These are phyloP conservation scores for Coemansia guatemalensis DNA, from an alignment of 192 early-diverging fungal species.

Conservation along the genomic window DNA sequence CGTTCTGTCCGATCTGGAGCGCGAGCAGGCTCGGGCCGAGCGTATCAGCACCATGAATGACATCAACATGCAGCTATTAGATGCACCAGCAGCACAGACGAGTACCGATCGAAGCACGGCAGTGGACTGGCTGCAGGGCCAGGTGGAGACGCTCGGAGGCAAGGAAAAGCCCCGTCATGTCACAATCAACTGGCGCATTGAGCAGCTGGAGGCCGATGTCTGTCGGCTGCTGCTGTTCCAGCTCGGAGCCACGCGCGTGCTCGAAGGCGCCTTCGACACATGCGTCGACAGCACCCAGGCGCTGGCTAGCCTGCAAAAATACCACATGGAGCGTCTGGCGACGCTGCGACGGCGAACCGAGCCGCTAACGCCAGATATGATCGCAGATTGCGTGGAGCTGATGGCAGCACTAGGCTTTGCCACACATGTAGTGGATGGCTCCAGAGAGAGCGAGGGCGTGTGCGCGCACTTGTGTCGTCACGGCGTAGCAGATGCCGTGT, in stretches of 20 bases:
- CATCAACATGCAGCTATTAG: conserved; percentile 6
- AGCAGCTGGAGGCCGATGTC: conserved; percentile 22
- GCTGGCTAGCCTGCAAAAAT: conserved; percentile 12
- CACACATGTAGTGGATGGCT: conserved; percentile 37
- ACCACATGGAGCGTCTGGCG: conserved; percentile 22
- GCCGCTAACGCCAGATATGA: conserved; percentile 51
- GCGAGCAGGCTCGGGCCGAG: conserved; percentile 13
- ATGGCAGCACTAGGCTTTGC: conserved; percentile 56
- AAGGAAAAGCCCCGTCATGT: neutral
- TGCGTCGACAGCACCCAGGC: neutral
- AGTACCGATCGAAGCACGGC: neutral
- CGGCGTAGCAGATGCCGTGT: conserved; percentile 57
- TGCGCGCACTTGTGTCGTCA: conserved; percentile 59
- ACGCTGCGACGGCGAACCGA: conserved; percentile 55
- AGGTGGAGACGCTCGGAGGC: neutral
- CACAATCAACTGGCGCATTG: conserved; percentile 23
- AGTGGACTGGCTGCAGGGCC: conserved; percentile 4
- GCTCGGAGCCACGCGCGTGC: conserved; percentile 4
- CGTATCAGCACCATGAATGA: conserved; percentile 19
- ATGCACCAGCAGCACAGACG: neutral
- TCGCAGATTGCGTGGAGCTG: conserved; percentile 52
- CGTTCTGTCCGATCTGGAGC: conserved; percentile 17
- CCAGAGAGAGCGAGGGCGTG: conserved; percentile 65
- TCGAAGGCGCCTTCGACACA: neutral
- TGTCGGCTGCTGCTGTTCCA: conserved; percentile 18